Base-by-base conservation (phyloP, 768 basidiomycete genomes). In the Rhodotorula babjevae region DNA sequence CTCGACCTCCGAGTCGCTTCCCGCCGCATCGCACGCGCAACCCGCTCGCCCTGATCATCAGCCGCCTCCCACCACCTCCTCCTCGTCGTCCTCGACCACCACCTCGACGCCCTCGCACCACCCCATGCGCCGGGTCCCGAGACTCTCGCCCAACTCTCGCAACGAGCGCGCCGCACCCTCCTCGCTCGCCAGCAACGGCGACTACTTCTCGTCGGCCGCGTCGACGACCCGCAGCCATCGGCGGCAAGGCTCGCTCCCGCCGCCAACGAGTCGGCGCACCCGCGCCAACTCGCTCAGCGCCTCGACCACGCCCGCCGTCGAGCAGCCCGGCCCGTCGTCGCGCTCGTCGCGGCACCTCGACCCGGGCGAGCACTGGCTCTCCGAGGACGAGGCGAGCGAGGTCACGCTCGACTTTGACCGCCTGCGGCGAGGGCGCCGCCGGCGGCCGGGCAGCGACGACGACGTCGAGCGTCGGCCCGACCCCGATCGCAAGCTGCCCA, bases 281-380 rank as follows among this genome's bases (percentile, higher is more conserved):
- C 68, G 73, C 11, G 65, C 73, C 3, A 33, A 27, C 23, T 73
- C 72, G 2, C 50, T 63, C 11, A 36, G 53, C 27, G 56, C 65
- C 0, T 11, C 33, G 36, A 15, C 46, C 29, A 21, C 47, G 1
- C 33, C 49, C 49, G 40, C 23, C 40, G 58, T 8, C 4, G 23
- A 18, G 18, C 49, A 65, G n/a, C 56, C 31, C 4, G 63, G 58
- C 0, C 29, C 44, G 11, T 58, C 44, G 18, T 52, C 55, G 21
- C 61, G 62, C 36, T 3, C 59, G 36, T 21, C 58, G 15, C 50
- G 66, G 42, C 66, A 74, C 47, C 59, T 69, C 63, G 47, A 78
- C 49, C 71, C 72, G 12, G 78, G 76, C 29, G 60, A 74, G n/a
- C 78, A 77, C 53, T 78, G 76, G 76, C 56, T 77, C 23, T 76